A percentile compares a stretch with the other conserved stretches of the same genome.
Conservation (phyloP, 208 protist genomes). For the Kentomonas sorsogonicus region DNA sequence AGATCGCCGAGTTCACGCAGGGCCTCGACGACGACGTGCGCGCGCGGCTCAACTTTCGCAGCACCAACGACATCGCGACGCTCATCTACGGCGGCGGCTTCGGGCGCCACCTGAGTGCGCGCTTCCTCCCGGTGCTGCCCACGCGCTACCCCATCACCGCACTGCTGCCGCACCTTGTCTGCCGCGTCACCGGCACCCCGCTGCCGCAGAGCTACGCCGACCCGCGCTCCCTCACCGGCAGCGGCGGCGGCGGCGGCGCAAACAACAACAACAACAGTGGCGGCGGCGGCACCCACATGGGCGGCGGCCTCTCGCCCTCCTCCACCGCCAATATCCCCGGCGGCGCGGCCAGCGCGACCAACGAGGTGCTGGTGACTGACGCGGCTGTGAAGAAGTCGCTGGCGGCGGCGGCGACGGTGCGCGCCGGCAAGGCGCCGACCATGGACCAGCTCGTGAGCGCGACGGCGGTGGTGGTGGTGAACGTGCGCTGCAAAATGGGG, state of each 20-base stretch:
- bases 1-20: conserved; percentile 83
- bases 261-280: conserved; percentile 1
- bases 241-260: neutral
- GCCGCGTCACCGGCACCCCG: conserved; percentile 55
- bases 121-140: conserved; percentile 59
- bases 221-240: conserved; percentile 35
- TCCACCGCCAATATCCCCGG: no score
- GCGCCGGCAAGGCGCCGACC: no score
- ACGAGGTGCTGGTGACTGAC: conserved; percentile 16
- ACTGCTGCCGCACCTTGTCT: conserved; percentile 74
- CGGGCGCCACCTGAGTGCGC: conserved; percentile 70
- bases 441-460: conserved; percentile 53
- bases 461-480: conserved; percentile 79
- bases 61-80: conserved; percentile 84
- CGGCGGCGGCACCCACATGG: neutral
- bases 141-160: conserved; percentile 53
- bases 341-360: neutral
- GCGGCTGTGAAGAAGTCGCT: conserved; percentile 28
- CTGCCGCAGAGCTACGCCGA: conserved; percentile 59
- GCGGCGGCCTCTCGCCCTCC: neutral
- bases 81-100: conserved; percentile 86
- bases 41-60: conserved; percentile 80
- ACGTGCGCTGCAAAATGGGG: conserved; percentile 50
- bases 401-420: conserved; percentile 37
- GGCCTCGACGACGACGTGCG: conserved; percentile 83